Conservation (phyloP, 75 land plant genomes). For the Chamaecyparis obtusa region DNA sequence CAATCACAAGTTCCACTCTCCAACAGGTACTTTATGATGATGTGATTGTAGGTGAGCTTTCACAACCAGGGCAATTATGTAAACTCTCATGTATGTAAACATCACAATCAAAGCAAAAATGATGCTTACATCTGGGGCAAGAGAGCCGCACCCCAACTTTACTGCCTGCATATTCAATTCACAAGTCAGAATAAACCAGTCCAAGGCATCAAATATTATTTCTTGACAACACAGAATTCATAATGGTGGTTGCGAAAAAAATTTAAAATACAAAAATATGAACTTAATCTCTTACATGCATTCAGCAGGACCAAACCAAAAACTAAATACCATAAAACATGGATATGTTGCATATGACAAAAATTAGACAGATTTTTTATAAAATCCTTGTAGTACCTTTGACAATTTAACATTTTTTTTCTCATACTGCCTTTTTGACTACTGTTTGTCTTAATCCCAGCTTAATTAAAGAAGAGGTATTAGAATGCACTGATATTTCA, state of each 20-base stretch:
- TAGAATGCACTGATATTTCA: too few species aligned
- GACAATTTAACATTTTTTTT: too few species aligned
- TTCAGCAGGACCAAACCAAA: background rate
- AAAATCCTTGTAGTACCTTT: background rate
- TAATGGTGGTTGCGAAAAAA: background rate
- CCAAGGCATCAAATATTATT: background rate
- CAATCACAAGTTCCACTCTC: background rate
- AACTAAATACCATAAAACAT: background rate
- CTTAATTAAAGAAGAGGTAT: too few species aligned
- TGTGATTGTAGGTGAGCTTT: constrained; percentile 34
- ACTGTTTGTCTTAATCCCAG: background rate
- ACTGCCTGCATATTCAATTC: constrained; percentile 47
- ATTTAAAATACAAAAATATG: too few species aligned
- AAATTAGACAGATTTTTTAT: background rate
- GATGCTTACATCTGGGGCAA: constrained; percentile 83
- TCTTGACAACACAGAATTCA: background rate
- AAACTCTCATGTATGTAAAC: constrained; percentile 95
- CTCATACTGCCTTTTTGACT: background rate
- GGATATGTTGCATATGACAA: background rate
- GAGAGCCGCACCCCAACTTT: constrained; percentile 50
- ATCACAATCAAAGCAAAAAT: constrained; percentile 96
- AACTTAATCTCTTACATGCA: background rate
- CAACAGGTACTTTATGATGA: background rate
- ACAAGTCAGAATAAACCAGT: background rate
- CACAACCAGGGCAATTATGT: constrained; percentile 99